Percentiles rank a stretch among this genome's conserved stretches.
These are phyloP conservation scores for Volvox carteri DNA, from an alignment of 163 green algal species.

Conservation along the genomic window DNA sequence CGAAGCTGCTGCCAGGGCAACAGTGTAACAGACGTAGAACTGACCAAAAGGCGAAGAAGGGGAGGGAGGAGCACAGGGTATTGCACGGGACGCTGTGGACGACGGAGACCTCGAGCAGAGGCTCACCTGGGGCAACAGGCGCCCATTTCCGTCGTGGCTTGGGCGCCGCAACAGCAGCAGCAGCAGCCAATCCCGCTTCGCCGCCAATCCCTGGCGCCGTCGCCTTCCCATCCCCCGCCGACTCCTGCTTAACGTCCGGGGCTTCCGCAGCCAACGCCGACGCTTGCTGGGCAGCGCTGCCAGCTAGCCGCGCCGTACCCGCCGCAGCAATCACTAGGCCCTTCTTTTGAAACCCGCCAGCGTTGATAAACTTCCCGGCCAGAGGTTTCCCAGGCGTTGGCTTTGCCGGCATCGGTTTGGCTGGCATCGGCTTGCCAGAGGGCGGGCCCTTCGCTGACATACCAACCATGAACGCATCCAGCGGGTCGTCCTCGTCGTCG, in stretches of 20 bases:
- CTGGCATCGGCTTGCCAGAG: conserved; percentile 2
- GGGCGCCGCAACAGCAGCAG: neutral
- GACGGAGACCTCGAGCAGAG: too few relatives aligned
- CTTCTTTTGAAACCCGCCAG: neutral
- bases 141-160: conserved; percentile 20
- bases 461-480: conserved; percentile 80
- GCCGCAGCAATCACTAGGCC: neutral
- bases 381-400: neutral
- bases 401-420: neutral
- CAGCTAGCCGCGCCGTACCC: neutral
- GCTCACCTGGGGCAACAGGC: conserved; percentile 1
- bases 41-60: too few relatives aligned
- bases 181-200: neutral
- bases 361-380: neutral
- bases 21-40: too few relatives aligned
- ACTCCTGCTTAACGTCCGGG: neutral
- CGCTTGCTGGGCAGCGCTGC: neutral
- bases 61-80: too few relatives aligned
- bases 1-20: too few relatives aligned
- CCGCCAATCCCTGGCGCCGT: neutral
- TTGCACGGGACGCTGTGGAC: too few relatives aligned
- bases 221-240: neutral
- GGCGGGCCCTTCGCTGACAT: neutral
- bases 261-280: neutral
- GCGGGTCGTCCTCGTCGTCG: conserved; percentile 58